These are phyloP conservation scores for Pneumocystis murina DNA, from an alignment of 1,139 yeast genomes.

Conservation along the genomic window DNA sequence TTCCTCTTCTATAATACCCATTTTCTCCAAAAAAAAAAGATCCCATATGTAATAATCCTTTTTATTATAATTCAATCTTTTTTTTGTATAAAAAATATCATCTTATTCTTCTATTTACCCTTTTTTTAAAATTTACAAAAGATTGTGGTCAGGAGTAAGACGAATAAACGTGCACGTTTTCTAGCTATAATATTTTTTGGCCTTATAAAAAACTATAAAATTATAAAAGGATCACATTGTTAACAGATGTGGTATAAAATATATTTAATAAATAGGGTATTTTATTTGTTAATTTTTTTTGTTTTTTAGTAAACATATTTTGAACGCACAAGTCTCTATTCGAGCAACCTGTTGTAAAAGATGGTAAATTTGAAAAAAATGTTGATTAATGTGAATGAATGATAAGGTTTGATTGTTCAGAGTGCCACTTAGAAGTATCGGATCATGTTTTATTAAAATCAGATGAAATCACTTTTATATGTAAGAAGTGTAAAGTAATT, in stretches of 20 bases:
- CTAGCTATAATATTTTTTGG: not conserved
- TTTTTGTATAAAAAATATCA: not conserved
- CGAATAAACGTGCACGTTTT: not conserved
- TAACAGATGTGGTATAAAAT: not conserved
- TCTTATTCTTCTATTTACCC: not conserved
- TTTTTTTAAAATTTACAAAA: not conserved
- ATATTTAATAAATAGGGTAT: not conserved
- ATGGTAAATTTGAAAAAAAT: not conserved
- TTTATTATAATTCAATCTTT: not conserved
- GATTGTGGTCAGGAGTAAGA: not conserved
- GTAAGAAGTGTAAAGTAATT: conserved; percentile 23
- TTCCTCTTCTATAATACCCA: not conserved
- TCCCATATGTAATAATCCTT: not conserved
- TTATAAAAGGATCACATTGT: not conserved
- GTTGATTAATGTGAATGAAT: not conserved
- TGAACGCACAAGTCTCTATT: conserved; percentile 27
- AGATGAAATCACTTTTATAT: conserved; percentile 24
- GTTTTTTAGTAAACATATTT: conserved; percentile 25
- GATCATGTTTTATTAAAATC: conserved; percentile 24
- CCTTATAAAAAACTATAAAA: not conserved
- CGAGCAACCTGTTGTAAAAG: conserved; percentile 22
- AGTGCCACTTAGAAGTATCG: conserved; percentile 25
- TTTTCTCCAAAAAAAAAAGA: not conserved
- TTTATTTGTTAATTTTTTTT: not conserved
- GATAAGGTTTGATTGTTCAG: conserved; percentile 28